Base-by-base conservation (phyloP, 306 rosid species). In the Hippophae tibetana region DNA sequence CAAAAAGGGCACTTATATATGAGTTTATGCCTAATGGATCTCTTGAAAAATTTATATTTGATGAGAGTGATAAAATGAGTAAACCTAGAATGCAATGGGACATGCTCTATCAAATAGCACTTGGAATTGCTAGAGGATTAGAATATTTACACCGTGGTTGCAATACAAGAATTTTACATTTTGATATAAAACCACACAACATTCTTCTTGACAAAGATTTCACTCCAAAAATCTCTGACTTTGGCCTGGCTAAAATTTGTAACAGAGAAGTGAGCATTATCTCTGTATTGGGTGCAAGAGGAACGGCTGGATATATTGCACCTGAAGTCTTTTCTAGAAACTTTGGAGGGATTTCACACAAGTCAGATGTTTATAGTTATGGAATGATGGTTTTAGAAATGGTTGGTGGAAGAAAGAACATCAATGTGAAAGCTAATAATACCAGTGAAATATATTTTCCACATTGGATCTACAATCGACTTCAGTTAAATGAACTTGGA, bases 21-120 rank as follows among this genome's bases (percentile, higher is more conserved):
- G 72, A 79, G 9, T 79, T 58, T 11, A 72, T 79, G 84, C 38
- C 76, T 43, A 75, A 79, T 65, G 84, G 78, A 13, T 79, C 84
- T 5, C 69, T 75, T 7, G 81, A 79, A 49, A 79, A 75, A 71
- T 72, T 72, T 18, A 69, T 79, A 43, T 72, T 52, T 54, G 74
- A 69, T 53, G 41, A 63, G 6, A 26, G 44, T 14, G 18, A 45
- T 0, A 25, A 42, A 0, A 23, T 18, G 5, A 26, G 11, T 10
- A 31, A 47, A 63, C 46, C 38, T 47, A 12, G 65, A 1, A 56
- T 76, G 60, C 58, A 56, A n/a, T 76, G 71, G 44, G 58, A 80
- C 54, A 60, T 57, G 27, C 54, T 73, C 18, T 63, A 48, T n/a
- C 25, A 31, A 23, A 76, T 80, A 57, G 60, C 80, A 45, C 47